Percentiles rank a stretch among this genome's conserved stretches.
phyloP scores from a whole-genome alignment of 2,329 filamentous ascomycete species.

The Aureobasidium leucospermi region DNA sequence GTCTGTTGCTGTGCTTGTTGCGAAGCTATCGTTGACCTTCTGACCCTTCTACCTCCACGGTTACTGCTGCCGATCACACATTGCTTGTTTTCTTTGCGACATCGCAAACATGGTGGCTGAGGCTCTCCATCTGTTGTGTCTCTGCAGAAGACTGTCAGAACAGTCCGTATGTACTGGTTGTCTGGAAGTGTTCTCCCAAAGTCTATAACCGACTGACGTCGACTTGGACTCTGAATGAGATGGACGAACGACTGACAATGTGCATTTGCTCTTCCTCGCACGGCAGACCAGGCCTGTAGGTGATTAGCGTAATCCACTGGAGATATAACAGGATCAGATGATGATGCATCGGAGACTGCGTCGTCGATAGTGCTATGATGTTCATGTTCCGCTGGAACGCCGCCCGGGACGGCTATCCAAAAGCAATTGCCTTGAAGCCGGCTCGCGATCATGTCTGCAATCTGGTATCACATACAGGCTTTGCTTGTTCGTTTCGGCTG shows the following conservation, averaged over 20 bases:
- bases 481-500: slow-evolving; percentile 11
- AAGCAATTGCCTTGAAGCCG: neutral
- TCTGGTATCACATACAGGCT: neutral
- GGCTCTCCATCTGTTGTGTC: slow-evolving; percentile 41
- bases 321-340: neutral
- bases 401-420: slow-evolving; percentile 1
- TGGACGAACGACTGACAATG: slow-evolving; percentile 36
- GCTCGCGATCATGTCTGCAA: neutral
- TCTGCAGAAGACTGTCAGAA: neutral
- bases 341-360: neutral
- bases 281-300: slow-evolving; percentile 39
- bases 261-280: slow-evolving; percentile 44
- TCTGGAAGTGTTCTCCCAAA: too few species aligned
- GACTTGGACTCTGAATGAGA: neutral
- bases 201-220: too few species aligned
- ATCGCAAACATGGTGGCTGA: slow-evolving; percentile 50
- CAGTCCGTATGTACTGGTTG: neutral
- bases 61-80: slow-evolving; percentile 54
- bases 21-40: slow-evolving; percentile 39
- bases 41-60: slow-evolving; percentile 50
- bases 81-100: slow-evolving; percentile 50
- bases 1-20: slow-evolving; percentile 24
- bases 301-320: neutral
- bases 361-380: neutral
- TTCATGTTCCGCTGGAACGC: neutral